phyloP scores from a whole-genome alignment of 1,284 basidiomycete genomes.

The Ustilago sp. region DNA sequence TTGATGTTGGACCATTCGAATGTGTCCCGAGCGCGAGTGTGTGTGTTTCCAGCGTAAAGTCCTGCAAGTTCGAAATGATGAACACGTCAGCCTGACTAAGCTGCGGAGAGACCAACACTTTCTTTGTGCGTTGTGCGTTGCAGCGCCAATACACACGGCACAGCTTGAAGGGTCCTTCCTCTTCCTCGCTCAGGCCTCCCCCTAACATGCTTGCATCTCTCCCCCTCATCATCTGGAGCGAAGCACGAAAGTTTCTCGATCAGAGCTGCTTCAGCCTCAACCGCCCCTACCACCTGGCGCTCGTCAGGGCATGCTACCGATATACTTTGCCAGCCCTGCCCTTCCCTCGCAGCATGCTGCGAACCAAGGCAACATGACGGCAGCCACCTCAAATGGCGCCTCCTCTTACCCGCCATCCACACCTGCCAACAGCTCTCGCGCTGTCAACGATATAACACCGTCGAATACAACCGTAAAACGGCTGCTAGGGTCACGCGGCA shows the following conservation, averaged over 20 bases:
- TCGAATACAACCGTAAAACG: conserved; percentile 18
- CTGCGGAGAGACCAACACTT: conserved; percentile 29
- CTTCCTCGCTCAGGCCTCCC: not conserved
- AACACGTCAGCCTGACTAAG: conserved; percentile 34
- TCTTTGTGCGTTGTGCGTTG: not conserved
- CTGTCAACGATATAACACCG: not conserved
- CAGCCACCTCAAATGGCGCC: conserved; percentile 11
- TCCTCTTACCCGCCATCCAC: conserved; percentile 23
- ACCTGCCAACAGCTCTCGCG: not conserved
- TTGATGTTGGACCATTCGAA: not conserved
- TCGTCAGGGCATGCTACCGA: conserved; percentile 47
- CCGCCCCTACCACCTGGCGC: not conserved
- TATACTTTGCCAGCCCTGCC: conserved; percentile 38
- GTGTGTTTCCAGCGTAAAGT: not conserved
- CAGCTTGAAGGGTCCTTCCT: conserved; percentile 6
- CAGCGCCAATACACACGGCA: conserved; percentile 19
- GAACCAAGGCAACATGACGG: conserved; percentile 25
- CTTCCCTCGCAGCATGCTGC: conserved; percentile 24
- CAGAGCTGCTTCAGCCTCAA: not conserved
- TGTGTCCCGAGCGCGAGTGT: conserved; percentile 38
- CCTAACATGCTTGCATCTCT: not conserved
- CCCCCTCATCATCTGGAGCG: not conserved
- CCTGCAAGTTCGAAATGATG: not conserved
- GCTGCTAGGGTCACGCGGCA: conserved; percentile 34
- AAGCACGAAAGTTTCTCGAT: not conserved